Base-by-base conservation (phyloP, 106 monocot genomes). In the Dendrobium huoshanense region DNA sequence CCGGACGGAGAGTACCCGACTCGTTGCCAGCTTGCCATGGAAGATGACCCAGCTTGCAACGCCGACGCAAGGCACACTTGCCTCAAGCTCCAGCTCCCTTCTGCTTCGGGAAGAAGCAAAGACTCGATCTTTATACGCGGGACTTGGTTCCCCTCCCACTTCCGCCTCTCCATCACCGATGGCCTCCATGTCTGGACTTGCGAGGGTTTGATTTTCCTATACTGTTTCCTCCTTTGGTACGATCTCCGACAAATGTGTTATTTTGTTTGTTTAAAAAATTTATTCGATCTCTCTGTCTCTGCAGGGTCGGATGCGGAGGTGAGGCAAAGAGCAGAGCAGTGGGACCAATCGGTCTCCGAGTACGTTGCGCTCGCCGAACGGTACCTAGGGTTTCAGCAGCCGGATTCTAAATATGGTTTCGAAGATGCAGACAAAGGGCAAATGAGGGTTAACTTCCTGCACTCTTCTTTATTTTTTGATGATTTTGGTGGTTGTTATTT, bases 381-480 rank as follows among this genome's bases (percentile, higher is more conserved):
- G 7, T 90, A 94, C 78, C 80, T 98, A 45, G 91, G 87, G 27
- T 89, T 95, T 45, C 95, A 95, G 77, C 95, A 98, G 81, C 88
- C 87, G 1, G 84, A 79, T 1, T 98, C 94, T 37, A 68, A 78
- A 29, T 98, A 94, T 72, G 74, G 85, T 16, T 98, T 98, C 72
- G 85, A 98, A 42, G 98, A 95, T 48, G 92, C 94, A 17, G 98
- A 82, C 41, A 81, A 87, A 55, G 92, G 84, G 9, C 77, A 79
- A 10, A 85, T 75, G 82, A 98, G 98, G 85, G 98, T 98, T 33
- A 72, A 87, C 49, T 25, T 41, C 22, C 25, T 70, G 70, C 5
- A 37, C 27, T 70, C 24, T 10, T 29, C 19, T 67, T 27, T 24
- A 7, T 24, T 40, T 70, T 70, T 70, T 70, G 2, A 70, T 70